A percentile compares a stretch with the other conserved stretches of the same genome.
Conservation (phyloP, 176 grass and related monocot genomes). For the Paspalum vaginatum region DNA sequence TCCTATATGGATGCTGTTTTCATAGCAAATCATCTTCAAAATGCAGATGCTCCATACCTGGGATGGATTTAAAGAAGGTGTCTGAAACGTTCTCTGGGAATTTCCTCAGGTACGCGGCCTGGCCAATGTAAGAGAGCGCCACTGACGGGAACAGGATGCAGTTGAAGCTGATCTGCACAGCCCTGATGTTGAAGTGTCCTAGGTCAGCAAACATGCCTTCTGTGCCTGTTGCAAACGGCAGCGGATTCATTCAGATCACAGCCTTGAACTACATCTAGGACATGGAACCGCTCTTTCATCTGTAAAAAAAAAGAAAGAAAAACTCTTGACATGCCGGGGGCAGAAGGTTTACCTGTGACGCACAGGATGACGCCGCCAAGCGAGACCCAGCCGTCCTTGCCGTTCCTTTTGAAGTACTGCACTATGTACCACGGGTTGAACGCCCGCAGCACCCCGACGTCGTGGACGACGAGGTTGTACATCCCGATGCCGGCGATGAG, state of each 20-base stretch:
- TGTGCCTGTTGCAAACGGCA: constrained; percentile 54
- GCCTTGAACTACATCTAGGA: no score
- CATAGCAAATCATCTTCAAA: no score
- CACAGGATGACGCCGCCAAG: constrained; percentile 80
- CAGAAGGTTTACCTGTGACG: constrained; percentile 55
- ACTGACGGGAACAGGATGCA: constrained; percentile 72
- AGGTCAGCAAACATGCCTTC: constrained; percentile 89
- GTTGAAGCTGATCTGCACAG: constrained; percentile 83
- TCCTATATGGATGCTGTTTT: no score
- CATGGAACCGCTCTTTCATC: not conserved
- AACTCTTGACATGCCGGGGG: no score
- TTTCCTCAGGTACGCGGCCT: constrained; percentile 69
- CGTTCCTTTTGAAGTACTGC: constrained; percentile 65
- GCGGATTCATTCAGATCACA: not conserved
- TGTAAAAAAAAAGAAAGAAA: no score
- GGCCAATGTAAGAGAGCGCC: constrained; percentile 69
- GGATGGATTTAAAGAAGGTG: constrained; percentile 81
- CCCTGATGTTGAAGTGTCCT: constrained; percentile 80
- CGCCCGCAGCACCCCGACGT: constrained; percentile 57
- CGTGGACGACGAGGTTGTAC: constrained; percentile 62
- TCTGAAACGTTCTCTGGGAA: constrained; percentile 51
- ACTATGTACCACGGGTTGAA: constrained; percentile 79
- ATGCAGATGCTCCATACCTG: no score
- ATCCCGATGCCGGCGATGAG: constrained; percentile 61
- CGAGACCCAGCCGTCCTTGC: constrained; percentile 67